Conservation (phyloP, 768 basidiomycete species). For the Wakefieldia striispora region DNA sequence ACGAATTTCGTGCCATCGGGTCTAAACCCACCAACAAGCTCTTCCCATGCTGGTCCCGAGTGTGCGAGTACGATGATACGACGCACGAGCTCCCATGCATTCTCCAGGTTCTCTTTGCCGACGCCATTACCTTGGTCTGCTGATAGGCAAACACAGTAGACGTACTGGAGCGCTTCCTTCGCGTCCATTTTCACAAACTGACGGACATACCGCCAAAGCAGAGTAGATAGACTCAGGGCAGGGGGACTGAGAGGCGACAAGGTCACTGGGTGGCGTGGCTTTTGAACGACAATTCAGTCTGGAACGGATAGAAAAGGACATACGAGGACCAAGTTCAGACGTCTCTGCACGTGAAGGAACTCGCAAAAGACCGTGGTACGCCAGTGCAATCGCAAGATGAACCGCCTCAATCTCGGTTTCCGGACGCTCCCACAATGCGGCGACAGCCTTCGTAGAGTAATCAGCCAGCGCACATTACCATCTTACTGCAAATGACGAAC, state of each 20-base stretch:
- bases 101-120: constrained; percentile 83
- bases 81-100: constrained; percentile 75
- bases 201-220: constrained; percentile 91
- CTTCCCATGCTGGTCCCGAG: constrained; percentile 82
- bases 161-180: constrained; percentile 91
- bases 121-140: constrained; percentile 67
- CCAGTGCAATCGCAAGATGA: constrained; percentile 86
- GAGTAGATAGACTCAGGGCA: constrained; percentile 74
- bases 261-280: constrained; percentile 48
- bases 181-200: constrained; percentile 93
- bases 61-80: constrained; percentile 79
- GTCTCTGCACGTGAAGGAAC: constrained; percentile 80
- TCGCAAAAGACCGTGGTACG: constrained; percentile 90
- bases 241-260: constrained; percentile 66
- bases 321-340: constrained; percentile 81
- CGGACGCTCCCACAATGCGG: constrained; percentile 82
- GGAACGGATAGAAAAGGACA: constrained; percentile 28
- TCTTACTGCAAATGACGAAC: constrained; percentile 40
- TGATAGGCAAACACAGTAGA: constrained; percentile 79
- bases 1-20: constrained; percentile 89
- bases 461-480: not conserved
- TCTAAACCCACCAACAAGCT: constrained; percentile 90
- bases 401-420: constrained; percentile 92
- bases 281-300: not conserved
- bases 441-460: constrained; percentile 63